Conservation (phyloP, 768 basidiomycete species). For the Suillus sp. region DNA sequence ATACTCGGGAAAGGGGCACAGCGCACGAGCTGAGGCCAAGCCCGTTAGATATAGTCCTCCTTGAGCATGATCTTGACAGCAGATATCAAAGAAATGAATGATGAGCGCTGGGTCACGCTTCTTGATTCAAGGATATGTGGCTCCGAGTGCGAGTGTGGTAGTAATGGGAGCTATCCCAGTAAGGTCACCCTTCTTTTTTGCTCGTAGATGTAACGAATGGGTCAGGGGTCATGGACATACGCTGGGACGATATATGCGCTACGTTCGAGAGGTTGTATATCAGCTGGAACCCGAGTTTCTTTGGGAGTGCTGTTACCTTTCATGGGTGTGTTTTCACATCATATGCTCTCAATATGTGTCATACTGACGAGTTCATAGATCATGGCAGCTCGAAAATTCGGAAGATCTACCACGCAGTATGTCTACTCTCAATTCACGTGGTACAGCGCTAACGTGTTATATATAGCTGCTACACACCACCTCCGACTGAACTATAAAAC, state of each 20-base stretch:
- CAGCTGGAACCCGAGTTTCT: conserved; percentile 81
- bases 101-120: conserved; percentile 60
- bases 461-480: conserved; percentile 41
- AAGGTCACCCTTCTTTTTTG: conserved; percentile 2
- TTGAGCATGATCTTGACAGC: too few relatives aligned
- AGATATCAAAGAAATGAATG: conserved; percentile 50
- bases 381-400: conserved; percentile 49
- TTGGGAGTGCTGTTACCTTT: conserved; percentile 50
- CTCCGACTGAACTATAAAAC: conserved; percentile 41
- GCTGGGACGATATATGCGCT: conserved; percentile 76
- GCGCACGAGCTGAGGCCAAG: too few relatives aligned
- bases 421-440: conserved; percentile 26
- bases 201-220: not conserved
- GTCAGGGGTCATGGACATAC: conserved; percentile 55
- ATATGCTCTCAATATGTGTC: too few relatives aligned
- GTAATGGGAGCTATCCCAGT: conserved; percentile 28
- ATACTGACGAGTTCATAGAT: conserved; percentile 20
- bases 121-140: conserved; percentile 67
- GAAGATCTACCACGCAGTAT: conserved; percentile 33
- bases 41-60: too few relatives aligned
- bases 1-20: too few relatives aligned
- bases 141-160: conserved; percentile 3
- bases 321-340: conserved; percentile 61
- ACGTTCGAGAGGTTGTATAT: conserved; percentile 80
- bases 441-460: not conserved